Base-by-base conservation (phyloP, 371 early-diverging fungal species). In the Mortierella sp. region DNA sequence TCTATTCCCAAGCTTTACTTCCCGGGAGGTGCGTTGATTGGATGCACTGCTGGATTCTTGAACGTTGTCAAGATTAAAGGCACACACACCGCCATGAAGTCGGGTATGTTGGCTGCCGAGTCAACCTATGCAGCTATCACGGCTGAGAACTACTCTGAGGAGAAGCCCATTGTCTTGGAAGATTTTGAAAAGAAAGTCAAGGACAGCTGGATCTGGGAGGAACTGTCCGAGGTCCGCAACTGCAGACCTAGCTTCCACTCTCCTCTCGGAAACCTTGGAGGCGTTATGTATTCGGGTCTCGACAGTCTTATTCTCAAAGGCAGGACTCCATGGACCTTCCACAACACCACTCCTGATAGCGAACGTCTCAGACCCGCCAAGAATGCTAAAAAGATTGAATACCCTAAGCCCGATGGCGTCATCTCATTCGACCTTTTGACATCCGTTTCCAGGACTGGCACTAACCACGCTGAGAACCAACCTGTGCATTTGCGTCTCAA, bases 31-130 rank as follows among this genome's bases (percentile, higher is more conserved):
- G 98, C 98, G 22, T 87, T 99, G 72, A 94, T 99, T 74, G 99
- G 99, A 33, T 96, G 96, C 84, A 92, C 98, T 0, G 99, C 99
- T 59, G 98, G 99, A 4, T 97, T 98, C 86, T 70, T 99, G 79
- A 99, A 99, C 85, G 92, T 99, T 57, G 96, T 98, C 69, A 99
- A 99, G 87, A 97, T 99, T 82, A 99, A 99, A 88, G 99, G 99
- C 43, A 99, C 98, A 1, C 99, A 99, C 87, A 97, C 96, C 33
- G 98, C 99, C 66, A 98, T 99, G 98, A 96, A 96, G 84, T 95
- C 95, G 24, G 98, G 98, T 64, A 96, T 96, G 88, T 74, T 95
- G 40, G 95, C 94, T 36, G 96, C 95, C 47, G 99, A 99, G 76
- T 89, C 96, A 32, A 90, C 93, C 11, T 95, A 88, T 76, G 90